phyloP scores from a whole-genome alignment of 371 early-diverging fungal genomes.

The Actinomortierella wolfii region DNA sequence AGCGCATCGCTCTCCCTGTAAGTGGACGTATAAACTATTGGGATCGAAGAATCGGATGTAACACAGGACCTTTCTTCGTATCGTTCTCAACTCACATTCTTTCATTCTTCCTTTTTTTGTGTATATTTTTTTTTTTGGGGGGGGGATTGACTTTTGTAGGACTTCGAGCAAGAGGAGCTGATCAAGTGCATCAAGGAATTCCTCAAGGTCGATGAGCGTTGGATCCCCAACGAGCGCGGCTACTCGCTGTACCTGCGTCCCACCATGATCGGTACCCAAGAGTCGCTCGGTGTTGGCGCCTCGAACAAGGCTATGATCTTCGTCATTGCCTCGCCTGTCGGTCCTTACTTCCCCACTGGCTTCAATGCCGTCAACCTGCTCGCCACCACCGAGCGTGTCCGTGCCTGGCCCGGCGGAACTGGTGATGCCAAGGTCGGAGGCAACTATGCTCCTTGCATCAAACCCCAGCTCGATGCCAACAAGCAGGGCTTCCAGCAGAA shows the following conservation, averaged over 20 bases:
- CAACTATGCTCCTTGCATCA: constrained; percentile 82
- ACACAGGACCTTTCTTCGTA: too few species aligned
- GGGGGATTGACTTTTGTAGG: constrained; percentile 29
- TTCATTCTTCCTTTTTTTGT: constrained; percentile 1
- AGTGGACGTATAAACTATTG: constrained; percentile 17
- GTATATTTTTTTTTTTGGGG: neutral
- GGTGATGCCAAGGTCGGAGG: constrained; percentile 93
- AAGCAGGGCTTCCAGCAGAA: constrained; percentile 90
- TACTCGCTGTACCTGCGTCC: constrained; percentile 96
- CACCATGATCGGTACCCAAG: constrained; percentile 94
- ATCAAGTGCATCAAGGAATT: constrained; percentile 86
- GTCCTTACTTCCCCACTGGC: constrained; percentile 95
- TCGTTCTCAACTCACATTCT: neutral
- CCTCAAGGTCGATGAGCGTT: constrained; percentile 79
- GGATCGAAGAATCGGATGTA: neutral
- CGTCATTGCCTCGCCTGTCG: constrained; percentile 94
- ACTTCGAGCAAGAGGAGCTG: constrained; percentile 83
- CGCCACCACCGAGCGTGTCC: constrained; percentile 84
- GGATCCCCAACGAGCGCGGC: constrained; percentile 91
- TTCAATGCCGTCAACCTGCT: constrained; percentile 87
- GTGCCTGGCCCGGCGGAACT: constrained; percentile 98
- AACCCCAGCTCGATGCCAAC: constrained; percentile 89
- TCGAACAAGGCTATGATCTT: constrained; percentile 83
- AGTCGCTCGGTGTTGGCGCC: constrained; percentile 71
- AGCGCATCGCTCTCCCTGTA: constrained; percentile 83